Conservation (phyloP, 306 rosid species). For the Clitoria ternatea region DNA sequence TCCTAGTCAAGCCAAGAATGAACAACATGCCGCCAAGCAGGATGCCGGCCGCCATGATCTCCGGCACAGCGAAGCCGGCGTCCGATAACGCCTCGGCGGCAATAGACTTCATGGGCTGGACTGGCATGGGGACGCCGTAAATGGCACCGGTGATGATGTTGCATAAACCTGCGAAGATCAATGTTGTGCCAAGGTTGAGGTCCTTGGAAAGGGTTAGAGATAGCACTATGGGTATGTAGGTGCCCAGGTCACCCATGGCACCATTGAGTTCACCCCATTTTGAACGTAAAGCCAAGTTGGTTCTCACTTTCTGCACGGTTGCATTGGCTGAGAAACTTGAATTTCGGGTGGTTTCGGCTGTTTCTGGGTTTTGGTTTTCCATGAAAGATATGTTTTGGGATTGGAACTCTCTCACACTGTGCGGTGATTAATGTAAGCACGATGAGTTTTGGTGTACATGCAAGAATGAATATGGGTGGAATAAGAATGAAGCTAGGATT, state of each 20-base stretch:
- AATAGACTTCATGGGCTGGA: conserved; percentile 81
- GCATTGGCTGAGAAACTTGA: conserved; percentile 19
- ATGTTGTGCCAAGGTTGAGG: conserved; percentile 57
- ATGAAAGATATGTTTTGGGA: conserved; percentile 14
- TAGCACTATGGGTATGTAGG: conserved; percentile 59
- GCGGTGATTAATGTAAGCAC: not conserved
- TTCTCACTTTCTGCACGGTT: conserved; percentile 22
- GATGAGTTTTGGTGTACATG: not conserved
- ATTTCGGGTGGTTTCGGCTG: not conserved
- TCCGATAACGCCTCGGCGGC: conserved; percentile 52
- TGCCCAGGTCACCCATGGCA: conserved; percentile 80
- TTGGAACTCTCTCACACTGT: not conserved
- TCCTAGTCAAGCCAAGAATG: conserved; percentile 48
- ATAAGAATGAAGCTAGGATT: too few species aligned
- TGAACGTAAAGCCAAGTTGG: conserved; percentile 48
- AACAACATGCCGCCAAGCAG: conserved; percentile 42
- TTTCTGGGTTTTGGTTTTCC: conserved; percentile 34
- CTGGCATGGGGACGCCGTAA: conserved; percentile 74
- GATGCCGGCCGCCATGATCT: conserved; percentile 68
- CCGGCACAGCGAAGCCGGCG: conserved; percentile 35
- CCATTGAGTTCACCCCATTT: conserved; percentile 65
- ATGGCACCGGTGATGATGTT: conserved; percentile 52
- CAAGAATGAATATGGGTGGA: not conserved
- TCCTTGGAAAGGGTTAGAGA: conserved; percentile 44
- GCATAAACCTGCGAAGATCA: conserved; percentile 61